phyloP scores from a whole-genome alignment of 257 asterid species.

The Gentiana straminea region DNA sequence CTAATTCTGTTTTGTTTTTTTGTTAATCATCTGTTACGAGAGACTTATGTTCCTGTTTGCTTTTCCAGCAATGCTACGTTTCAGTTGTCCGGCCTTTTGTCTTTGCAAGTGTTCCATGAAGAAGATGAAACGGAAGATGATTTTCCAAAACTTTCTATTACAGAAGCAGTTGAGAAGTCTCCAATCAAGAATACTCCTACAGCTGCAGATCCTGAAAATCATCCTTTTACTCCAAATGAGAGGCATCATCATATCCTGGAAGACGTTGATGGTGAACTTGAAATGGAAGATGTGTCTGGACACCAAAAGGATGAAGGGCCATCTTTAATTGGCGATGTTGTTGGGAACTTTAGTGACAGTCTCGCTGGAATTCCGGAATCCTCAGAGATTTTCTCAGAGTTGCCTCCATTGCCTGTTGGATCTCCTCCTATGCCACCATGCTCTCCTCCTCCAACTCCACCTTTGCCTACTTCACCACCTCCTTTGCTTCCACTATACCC shows the following conservation, averaged over 20 bases:
- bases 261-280: conserved; percentile 98
- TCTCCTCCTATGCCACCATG: conserved; percentile 82
- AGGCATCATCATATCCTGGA: conserved; percentile 74
- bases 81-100: conserved; percentile 32
- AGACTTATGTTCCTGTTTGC: background rate
- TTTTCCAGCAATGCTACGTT: conserved; percentile 37
- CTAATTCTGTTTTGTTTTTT: background rate
- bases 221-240: conserved; percentile 56
- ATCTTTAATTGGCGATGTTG: conserved; percentile 19
- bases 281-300: conserved; percentile 96
- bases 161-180: conserved; percentile 33
- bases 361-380: conserved; percentile 24
- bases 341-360: conserved; percentile 19
- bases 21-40: background rate
- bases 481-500: conserved; percentile 35
- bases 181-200: conserved; percentile 37
- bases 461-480: conserved; percentile 76
- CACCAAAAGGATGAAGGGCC: conserved; percentile 54
- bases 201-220: conserved; percentile 44
- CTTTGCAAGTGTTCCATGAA: conserved; percentile 30
- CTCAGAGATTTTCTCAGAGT: conserved; percentile 24
- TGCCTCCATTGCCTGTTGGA: conserved; percentile 61
- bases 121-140: conserved; percentile 62
- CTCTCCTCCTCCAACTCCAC: conserved; percentile 85
- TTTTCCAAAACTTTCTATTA: conserved; percentile 26